Percentiles rank a stretch among this genome's conserved stretches.
These are phyloP conservation scores for Saccharomycopsis hybrid DNA, from an alignment of 1,139 yeast species.

Conservation along the genomic window DNA sequence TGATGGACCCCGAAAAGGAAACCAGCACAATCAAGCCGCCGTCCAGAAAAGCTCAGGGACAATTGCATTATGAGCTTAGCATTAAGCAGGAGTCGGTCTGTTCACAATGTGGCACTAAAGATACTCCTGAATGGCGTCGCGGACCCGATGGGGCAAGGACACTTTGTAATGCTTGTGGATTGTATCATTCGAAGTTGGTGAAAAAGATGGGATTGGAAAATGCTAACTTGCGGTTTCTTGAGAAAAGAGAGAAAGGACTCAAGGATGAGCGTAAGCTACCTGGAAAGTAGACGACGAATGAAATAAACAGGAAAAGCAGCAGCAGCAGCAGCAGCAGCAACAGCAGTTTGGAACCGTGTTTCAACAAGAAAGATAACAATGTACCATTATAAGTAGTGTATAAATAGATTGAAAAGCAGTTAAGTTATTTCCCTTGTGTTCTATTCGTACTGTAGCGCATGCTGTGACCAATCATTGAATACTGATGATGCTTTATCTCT, in stretches of 20 bases:
- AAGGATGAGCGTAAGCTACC: conserved; percentile 7
- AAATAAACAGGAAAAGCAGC: too few species aligned
- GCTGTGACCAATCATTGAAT: too few species aligned
- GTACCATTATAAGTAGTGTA: too few species aligned
- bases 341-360: too few species aligned
- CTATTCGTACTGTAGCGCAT: too few species aligned
- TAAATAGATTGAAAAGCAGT: too few species aligned
- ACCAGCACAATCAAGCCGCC: conserved; percentile 12
- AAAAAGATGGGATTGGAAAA: conserved; percentile 45
- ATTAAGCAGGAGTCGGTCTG: conserved; percentile 27
- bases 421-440: too few species aligned
- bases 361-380: too few species aligned
- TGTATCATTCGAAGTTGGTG: conserved; percentile 64
- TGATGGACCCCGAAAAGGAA: neutral
- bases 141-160: conserved; percentile 76
- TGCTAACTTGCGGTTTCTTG: conserved; percentile 21
- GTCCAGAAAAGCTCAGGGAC: conserved; percentile 17
- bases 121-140: conserved; percentile 80
- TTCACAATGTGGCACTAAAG: conserved; percentile 60
- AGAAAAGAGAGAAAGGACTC: conserved; percentile 9
- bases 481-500: too few species aligned
- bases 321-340: too few species aligned
- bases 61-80: conserved; percentile 17
- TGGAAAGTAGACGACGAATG: neutral
- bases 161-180: conserved; percentile 76